Conservation (phyloP, 2,329 filamentous ascomycete genomes). For the Xylariaceae sp. region DNA sequence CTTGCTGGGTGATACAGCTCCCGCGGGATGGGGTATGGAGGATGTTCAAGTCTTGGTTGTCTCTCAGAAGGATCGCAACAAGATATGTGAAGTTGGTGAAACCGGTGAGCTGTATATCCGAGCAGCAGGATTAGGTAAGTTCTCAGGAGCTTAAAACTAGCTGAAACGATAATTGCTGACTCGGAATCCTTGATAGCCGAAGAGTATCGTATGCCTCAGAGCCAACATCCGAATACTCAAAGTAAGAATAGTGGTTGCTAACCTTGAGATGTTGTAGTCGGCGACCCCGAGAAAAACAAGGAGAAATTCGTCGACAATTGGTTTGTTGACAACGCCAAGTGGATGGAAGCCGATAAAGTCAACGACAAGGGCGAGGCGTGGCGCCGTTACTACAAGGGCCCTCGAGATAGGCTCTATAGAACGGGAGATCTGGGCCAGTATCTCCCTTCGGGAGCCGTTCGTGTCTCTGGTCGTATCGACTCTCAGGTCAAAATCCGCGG, state of each 20-base stretch:
- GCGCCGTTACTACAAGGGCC: slow-evolving; percentile 74
- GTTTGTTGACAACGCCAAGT: slow-evolving; percentile 73
- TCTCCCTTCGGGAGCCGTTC: slow-evolving; percentile 17
- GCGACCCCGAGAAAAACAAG: slow-evolving; percentile 54
- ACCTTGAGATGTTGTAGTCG: no score
- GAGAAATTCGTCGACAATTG: slow-evolving; percentile 81
- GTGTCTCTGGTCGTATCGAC: slow-evolving; percentile 68
- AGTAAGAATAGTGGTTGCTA: no score
- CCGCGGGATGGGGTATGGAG: slow-evolving; percentile 80
- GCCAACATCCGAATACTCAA: no score
- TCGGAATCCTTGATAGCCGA: no score
- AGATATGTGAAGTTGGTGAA: slow-evolving; percentile 74
- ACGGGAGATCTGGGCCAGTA: slow-evolving; percentile 76
- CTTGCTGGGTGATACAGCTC: slow-evolving; percentile 63
- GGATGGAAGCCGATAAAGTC: slow-evolving; percentile 60
- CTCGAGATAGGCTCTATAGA: slow-evolving; percentile 79
- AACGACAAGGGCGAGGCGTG: slow-evolving; percentile 62
- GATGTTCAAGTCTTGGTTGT: slow-evolving; percentile 87
- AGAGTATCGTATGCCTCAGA: no score
- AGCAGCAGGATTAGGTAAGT: slow-evolving; percentile 46
- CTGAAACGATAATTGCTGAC: no score
- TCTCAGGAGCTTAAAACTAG: no score
- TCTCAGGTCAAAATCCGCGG: slow-evolving; percentile 94
- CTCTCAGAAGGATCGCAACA: slow-evolving; percentile 60
- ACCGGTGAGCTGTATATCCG: slow-evolving; percentile 81